Base-by-base conservation (phyloP, 768 basidiomycete species). In the Mycena rebaudengoi region DNA sequence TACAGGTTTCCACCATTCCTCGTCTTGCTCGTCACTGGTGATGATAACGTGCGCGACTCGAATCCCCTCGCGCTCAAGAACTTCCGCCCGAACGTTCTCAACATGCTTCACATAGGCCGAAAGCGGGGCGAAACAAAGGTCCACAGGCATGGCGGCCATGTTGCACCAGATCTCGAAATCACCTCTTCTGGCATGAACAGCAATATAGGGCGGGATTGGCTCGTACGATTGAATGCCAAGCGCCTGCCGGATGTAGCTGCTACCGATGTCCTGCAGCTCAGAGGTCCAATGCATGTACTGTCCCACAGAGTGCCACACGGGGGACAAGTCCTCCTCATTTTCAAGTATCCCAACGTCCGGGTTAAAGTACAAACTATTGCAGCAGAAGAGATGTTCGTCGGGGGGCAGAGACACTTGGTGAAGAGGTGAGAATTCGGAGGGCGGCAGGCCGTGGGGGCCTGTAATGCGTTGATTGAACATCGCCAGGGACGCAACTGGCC, bases 1-100 rank as follows among this genome's bases (percentile, higher is more conserved):
- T n/a, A n/a, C n/a, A 44, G 43, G 20, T 20, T 44, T 58, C 73
- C 74, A 79, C 78, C 73, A 79, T 37, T 29, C 66, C 18, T 71
- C 57, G 45, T 76, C 70, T n/a, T 52, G 37, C 53, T 80, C 80
- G 65, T 80, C 79, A 52, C 76, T 78, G 25, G 77, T 80, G 60
- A 79, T 70, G 25, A 80, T 66, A 11, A 80, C 77, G 16, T 62
- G 66, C 12, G 68, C 59, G 16, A 68, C 68, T 20, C 44, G 45
- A 18, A 74, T 62, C 25, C 71, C 64, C 40, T 65, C 69, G 33
- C 66, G 60, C 49, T 64, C 53, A 30, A 63, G 51, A 20, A 78
- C 52, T 14, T 72, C 71, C n/a, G 65, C 65, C 45, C 70, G 68
- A 2, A 77, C 63, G 45, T 77, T 75, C 8, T 69, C 39, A 3